Evolutionary conservation across 805 yeast genomes (phyloP).

Genomic region (Ogataea trehaloabstinens): DNA sequence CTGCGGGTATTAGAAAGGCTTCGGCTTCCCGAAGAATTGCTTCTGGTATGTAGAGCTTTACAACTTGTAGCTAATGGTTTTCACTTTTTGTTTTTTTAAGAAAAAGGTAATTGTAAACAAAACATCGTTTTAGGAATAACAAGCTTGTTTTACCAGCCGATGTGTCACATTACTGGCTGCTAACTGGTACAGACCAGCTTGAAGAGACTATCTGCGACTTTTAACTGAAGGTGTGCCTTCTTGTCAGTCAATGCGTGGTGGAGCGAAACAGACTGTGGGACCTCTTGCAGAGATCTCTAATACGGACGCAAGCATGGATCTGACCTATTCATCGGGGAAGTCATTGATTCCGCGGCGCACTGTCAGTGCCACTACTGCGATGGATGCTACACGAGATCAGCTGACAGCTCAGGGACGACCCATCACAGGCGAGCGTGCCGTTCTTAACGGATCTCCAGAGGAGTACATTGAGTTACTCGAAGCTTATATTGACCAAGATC

Average conservation of each 20-base stretch:
- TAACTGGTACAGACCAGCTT: no score
- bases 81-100: slow-evolving; percentile 1
- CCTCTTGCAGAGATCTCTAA: slow-evolving; percentile 3
- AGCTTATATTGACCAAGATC: slow-evolving; percentile 23
- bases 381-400: neutral
- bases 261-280: no score
- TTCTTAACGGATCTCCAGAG: slow-evolving; percentile 9
- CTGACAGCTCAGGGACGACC: neutral
- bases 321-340: neutral
- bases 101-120: no score
- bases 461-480: slow-evolving; percentile 23
- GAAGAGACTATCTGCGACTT: no score
- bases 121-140: no score
- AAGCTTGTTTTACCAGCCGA: no score
- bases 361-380: neutral
- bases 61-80: neutral
- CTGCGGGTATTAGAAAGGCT: slow-evolving; percentile 35
- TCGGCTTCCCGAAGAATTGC: slow-evolving; percentile 28
- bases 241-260: no score
- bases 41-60: slow-evolving; percentile 18
- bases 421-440: neutral
- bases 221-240: no score
- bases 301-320: neutral
- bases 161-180: no score
- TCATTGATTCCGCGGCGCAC: slow-evolving; percentile 6